Percentiles rank a stretch among this genome's conserved stretches.
Evolutionary conservation across 352 stramenopile genomes (phyloP).

Genomic region (Hyaloperonospora brassicae): DNA sequence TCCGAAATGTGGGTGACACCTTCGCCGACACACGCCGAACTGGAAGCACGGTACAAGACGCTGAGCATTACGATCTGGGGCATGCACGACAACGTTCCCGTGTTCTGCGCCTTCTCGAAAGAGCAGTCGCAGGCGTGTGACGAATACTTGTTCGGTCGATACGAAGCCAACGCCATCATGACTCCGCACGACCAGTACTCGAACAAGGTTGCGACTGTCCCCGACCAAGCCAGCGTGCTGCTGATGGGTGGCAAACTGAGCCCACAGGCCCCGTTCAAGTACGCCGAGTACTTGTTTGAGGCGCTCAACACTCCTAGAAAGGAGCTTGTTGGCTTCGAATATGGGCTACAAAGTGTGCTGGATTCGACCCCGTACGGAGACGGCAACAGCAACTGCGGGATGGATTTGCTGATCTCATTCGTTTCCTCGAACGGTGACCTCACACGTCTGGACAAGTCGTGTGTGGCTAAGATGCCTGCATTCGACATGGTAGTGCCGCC

Average conservation of each 20-base stretch:
- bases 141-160: constrained; percentile 6
- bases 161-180: constrained; percentile 14
- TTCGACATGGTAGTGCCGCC: constrained; percentile 24
- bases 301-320: constrained; percentile 31
- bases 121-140: no score
- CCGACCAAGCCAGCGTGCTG: constrained; percentile 32
- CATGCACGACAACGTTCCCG: background rate
- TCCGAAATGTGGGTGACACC: constrained; percentile 46
- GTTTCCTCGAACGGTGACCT: constrained; percentile 31
- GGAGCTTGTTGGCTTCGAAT: constrained; percentile 38
- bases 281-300: constrained; percentile 28
- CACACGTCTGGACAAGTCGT: constrained; percentile 28
- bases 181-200: constrained; percentile 48
- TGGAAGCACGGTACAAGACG: constrained; percentile 19
- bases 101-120: no score
- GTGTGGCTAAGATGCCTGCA: constrained; percentile 12
- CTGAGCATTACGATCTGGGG: constrained; percentile 16
- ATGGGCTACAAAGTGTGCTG: constrained; percentile 18
- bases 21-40: constrained; percentile 2
- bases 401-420: constrained; percentile 37
- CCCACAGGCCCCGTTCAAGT: constrained; percentile 44
- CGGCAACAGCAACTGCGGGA: constrained; percentile 28
- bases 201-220: constrained; percentile 33
- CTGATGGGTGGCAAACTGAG: constrained; percentile 45
- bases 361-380: background rate